These are phyloP conservation scores for Fraxinus angustifolia DNA, from an alignment of 305 asterid genomes.

Conservation along the genomic window DNA sequence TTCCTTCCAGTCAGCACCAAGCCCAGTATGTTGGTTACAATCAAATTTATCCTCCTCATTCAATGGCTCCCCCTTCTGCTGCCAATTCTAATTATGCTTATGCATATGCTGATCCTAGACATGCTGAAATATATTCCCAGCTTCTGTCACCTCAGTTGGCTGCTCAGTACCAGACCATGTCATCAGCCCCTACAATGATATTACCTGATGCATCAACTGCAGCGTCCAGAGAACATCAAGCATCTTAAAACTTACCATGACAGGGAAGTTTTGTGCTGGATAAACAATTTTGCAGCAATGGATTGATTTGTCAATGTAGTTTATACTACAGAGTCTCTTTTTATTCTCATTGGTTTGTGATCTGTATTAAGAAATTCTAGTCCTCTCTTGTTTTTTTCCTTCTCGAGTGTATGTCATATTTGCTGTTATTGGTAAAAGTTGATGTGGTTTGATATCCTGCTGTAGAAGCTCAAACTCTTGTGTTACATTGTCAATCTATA, in stretches of 20 bases:
- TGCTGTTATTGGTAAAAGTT: constrained; percentile 34
- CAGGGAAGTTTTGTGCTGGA: constrained; percentile 49
- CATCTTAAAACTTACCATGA: constrained; percentile 56
- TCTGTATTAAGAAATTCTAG: constrained; percentile 51
- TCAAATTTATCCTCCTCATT: constrained; percentile 71
- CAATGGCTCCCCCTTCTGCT: constrained; percentile 57
- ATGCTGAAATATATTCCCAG: constrained; percentile 71
- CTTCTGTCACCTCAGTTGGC: constrained; percentile 57
- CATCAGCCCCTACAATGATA: constrained; percentile 44
- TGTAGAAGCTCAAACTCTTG: constrained; percentile 47
- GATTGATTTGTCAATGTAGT: constrained; percentile 40
- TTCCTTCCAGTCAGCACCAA: constrained; percentile 50
- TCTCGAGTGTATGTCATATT: constrained; percentile 33
- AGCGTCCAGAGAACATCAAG: constrained; percentile 50
- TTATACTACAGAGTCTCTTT: constrained; percentile 35
- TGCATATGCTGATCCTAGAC: constrained; percentile 64
- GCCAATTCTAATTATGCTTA: constrained; percentile 51
- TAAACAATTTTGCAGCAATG: constrained; percentile 80
- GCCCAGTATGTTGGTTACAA: constrained; percentile 61
- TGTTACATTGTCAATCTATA: constrained; percentile 35
- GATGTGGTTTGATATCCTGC: constrained; percentile 47
- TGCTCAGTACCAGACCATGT: constrained; percentile 71
- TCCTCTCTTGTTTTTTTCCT: constrained; percentile 16
- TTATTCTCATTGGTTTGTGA: constrained; percentile 57
- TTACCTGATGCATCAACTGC: constrained; percentile 49